These are phyloP conservation scores for Naganishia friedmannii DNA, from an alignment of 768 basidiomycete genomes.

Conservation along the genomic window DNA sequence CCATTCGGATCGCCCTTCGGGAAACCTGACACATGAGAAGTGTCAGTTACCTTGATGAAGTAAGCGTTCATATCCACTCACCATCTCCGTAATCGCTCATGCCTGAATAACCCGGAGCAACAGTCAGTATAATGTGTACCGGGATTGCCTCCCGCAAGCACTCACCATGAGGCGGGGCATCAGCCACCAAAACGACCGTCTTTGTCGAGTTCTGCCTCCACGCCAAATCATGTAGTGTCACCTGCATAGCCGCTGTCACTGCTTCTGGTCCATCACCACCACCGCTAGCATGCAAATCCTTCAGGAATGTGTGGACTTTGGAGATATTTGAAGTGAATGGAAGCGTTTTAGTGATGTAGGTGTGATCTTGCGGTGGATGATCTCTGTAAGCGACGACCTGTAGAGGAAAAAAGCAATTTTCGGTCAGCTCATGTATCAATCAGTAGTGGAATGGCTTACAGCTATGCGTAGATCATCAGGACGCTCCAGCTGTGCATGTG, in stretches of 20 bases:
- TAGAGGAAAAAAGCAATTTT: neutral
- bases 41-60: no score
- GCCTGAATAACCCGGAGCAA: slow-evolving; percentile 26
- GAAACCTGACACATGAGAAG: slow-evolving; percentile 63
- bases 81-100: slow-evolving; percentile 91
- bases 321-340: slow-evolving; percentile 91
- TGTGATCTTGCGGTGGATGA: slow-evolving; percentile 95
- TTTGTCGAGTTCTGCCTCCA: slow-evolving; percentile 86
- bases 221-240: slow-evolving; percentile 74
- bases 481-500: slow-evolving; percentile 83
- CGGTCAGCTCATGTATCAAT: no score
- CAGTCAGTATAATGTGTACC: neutral
- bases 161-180: slow-evolving; percentile 88
- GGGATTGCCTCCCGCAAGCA: slow-evolving; percentile 16
- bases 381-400: slow-evolving; percentile 89
- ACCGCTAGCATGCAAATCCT: slow-evolving; percentile 39
- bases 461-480: slow-evolving; percentile 83
- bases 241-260: slow-evolving; percentile 86
- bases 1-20: slow-evolving; percentile 69
- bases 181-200: slow-evolving; percentile 95
- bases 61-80: neutral
- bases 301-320: slow-evolving; percentile 38
- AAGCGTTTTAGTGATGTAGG: slow-evolving; percentile 88
- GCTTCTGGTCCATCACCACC: slow-evolving; percentile 86
- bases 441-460: slow-evolving; percentile 36